A percentile compares a stretch with the other conserved stretches of the same genome.
phyloP scores from a whole-genome alignment of 2,329 filamentous ascomycete genomes.

The Aspergillus vadensis region DNA sequence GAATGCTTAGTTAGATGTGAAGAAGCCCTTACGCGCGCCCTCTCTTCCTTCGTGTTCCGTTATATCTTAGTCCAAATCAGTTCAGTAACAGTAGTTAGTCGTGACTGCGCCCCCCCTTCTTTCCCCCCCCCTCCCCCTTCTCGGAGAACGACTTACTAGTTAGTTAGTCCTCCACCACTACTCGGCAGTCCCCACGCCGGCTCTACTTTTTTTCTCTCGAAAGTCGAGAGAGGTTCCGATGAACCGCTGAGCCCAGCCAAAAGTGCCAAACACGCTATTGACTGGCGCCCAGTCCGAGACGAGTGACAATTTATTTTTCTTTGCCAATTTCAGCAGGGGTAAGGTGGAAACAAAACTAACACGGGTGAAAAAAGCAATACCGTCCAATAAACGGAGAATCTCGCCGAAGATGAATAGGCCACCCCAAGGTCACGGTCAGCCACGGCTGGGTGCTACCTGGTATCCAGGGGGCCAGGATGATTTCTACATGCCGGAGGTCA shows the following conservation, averaged over 20 bases:
- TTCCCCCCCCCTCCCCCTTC: background rate
- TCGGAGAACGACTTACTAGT: background rate
- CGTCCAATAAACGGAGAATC: constrained; percentile 13
- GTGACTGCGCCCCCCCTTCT: background rate
- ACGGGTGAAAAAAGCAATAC: constrained; percentile 13
- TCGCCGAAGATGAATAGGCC: constrained; percentile 38
- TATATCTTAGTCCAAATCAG: too few species aligned
- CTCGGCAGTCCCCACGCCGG: constrained; percentile 2
- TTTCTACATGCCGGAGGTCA: constrained; percentile 69
- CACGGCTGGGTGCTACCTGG: constrained; percentile 62
- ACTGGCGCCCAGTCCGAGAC: constrained; percentile 13
- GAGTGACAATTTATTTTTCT: background rate
- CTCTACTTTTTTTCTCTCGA: constrained; percentile 8
- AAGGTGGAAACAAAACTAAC: constrained; percentile 14
- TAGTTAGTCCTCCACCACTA: background rate
- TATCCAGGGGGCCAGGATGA: constrained; percentile 68
- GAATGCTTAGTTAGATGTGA: background rate
- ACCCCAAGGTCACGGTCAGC: constrained; percentile 43
- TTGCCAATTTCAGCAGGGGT: constrained; percentile 16
- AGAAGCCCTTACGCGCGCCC: background rate
- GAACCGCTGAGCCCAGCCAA: constrained; percentile 10
- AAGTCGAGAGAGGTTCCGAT: constrained; percentile 7
- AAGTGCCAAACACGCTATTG: constrained; percentile 8
- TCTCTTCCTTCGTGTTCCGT: background rate
- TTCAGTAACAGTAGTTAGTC: background rate